Evolutionary conservation across 139 green algal genomes (phyloP).

Genomic region (Chara braunii): DNA sequence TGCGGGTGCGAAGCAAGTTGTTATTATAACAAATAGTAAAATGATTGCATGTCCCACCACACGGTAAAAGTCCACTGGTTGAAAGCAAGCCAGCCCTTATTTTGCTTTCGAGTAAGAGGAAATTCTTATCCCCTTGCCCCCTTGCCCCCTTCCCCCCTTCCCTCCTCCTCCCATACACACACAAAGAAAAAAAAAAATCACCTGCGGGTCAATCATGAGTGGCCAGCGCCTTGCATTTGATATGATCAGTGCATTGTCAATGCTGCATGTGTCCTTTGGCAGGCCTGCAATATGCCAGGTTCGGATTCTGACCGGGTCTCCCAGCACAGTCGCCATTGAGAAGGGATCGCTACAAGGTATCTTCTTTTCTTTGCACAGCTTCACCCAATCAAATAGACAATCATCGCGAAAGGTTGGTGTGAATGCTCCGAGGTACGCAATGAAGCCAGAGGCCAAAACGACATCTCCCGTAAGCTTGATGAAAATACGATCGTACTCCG

Average conservation of each 20-base stretch:
- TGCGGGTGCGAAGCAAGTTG: no score
- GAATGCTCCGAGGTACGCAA: constrained; percentile 63
- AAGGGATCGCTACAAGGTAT: constrained; percentile 49
- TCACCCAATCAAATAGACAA: constrained; percentile 40
- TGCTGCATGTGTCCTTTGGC: constrained; percentile 62
- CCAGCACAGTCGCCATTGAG: constrained; percentile 18
- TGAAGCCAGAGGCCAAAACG: constrained; percentile 49
- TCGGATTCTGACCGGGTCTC: constrained; percentile 33
- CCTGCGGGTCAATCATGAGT: constrained; percentile 49
- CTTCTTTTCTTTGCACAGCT: constrained; percentile 37
- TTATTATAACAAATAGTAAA: no score
- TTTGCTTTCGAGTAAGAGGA: no score
- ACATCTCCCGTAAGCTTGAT: constrained; percentile 56
- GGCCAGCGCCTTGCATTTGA: constrained; percentile 39
- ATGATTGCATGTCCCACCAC: no score
- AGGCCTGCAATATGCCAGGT: constrained; percentile 62
- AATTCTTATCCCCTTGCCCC: no score
- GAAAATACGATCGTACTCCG: constrained; percentile 39
- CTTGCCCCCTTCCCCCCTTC: no score
- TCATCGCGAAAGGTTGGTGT: constrained; percentile 48
- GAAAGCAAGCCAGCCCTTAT: no score
- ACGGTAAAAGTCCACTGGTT: no score
- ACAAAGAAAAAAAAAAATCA: no score
- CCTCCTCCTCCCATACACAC: no score
- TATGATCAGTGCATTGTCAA: constrained; percentile 59